Evolutionary conservation across 306 rosid species (phyloP).

Genomic region (Sicyos baderoa): DNA sequence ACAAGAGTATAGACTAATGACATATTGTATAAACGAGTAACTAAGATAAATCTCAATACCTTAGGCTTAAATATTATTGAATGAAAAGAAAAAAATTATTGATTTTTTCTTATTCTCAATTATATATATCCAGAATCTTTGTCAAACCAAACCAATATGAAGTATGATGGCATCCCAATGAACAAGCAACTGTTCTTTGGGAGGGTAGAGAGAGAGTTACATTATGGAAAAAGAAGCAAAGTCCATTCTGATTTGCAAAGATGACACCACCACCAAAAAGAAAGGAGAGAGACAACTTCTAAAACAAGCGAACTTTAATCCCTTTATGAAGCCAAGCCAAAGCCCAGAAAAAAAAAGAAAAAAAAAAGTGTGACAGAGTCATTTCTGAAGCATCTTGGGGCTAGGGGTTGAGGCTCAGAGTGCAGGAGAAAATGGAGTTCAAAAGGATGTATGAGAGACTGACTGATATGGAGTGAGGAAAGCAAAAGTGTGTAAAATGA

Average conservation of each 20-base stretch:
- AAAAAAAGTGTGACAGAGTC: background rate
- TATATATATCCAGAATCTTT: too few relatives aligned
- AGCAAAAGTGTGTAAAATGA: constrained; percentile 13
- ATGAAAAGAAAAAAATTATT: too few relatives aligned
- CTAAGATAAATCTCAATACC: too few relatives aligned
- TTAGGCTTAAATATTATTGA: too few relatives aligned
- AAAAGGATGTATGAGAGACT: constrained; percentile 24
- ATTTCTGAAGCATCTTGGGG: constrained; percentile 16
- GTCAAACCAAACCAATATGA: too few relatives aligned
- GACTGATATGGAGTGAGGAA: constrained; percentile 33
- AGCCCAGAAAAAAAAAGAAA: background rate
- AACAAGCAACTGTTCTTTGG: too few relatives aligned
- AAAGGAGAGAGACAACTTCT: constrained; percentile 12
- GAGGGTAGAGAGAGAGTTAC: background rate
- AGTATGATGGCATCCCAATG: too few relatives aligned
- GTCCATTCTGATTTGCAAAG: constrained; percentile 10
- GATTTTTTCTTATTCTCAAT: too few relatives aligned
- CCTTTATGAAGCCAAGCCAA: background rate
- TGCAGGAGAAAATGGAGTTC: constrained; percentile 12
- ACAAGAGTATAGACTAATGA: too few relatives aligned
- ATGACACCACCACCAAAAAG: background rate
- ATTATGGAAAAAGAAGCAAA: background rate
- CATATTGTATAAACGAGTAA: too few relatives aligned
- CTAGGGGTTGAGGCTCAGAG: background rate
- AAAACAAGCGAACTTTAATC: constrained; percentile 10